Conservation (phyloP, 2,329 filamentous ascomycete genomes). For the Cercospora nicotianae region DNA sequence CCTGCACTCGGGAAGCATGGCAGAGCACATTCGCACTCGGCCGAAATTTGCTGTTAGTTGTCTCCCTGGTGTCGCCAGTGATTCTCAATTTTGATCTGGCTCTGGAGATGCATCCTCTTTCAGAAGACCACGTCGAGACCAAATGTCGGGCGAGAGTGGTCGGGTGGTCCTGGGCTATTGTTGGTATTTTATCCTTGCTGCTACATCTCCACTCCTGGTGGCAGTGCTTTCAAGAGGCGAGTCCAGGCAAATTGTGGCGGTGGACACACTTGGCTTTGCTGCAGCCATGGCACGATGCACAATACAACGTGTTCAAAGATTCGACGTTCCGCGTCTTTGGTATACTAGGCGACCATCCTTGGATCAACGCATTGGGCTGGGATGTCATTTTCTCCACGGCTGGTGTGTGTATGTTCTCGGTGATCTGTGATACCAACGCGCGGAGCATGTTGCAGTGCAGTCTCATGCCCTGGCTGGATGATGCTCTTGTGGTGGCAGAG, state of each 20-base stretch:
- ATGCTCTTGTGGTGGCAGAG: constrained; percentile 1
- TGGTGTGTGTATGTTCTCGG: constrained; percentile 48
- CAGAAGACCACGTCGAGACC: not conserved
- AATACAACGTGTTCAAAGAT: not conserved
- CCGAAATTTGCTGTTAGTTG: constrained; percentile 2
- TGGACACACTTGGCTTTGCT: constrained; percentile 3
- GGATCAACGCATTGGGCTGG: constrained; percentile 57
- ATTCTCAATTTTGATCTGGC: not conserved
- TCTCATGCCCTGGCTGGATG: constrained; percentile 3
- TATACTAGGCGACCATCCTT: constrained; percentile 58
- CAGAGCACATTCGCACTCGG: constrained; percentile 2
- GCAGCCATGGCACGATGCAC: constrained; percentile 11
- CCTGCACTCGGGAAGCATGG: not conserved
- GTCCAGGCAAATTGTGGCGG: not conserved
- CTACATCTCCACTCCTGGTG: constrained; percentile 2
- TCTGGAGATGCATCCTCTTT: not conserved
- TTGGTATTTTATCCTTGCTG: constrained; percentile 4
- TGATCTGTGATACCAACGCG: not conserved
- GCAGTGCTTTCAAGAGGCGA: constrained; percentile 7
- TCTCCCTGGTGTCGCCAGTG: not conserved
- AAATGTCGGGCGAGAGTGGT: not conserved
- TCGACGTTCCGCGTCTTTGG: constrained; percentile 29
- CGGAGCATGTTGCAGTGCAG: constrained; percentile 6
- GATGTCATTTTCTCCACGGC: constrained; percentile 60
- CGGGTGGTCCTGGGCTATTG: constrained; percentile 3